phyloP scores from a whole-genome alignment of 768 basidiomycete genomes.

The Fistulinella prunicolor region DNA sequence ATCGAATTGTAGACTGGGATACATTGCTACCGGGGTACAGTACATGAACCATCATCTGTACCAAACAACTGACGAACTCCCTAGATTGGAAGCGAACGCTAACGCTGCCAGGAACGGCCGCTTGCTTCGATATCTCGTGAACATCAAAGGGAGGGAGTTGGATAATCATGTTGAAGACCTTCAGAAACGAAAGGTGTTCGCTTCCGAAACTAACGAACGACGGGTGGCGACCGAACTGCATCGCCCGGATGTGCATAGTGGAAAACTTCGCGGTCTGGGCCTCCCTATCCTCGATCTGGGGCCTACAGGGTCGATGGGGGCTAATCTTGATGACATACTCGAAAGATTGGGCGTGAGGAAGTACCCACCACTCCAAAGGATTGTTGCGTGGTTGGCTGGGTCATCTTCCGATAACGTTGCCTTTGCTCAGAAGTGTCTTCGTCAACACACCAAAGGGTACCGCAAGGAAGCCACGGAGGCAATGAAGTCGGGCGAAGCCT shows the following conservation, averaged over 20 bases:
- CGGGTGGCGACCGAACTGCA: background rate
- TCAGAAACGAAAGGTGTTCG: background rate
- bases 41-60: background rate
- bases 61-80: background rate
- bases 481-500: background rate
- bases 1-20: background rate
- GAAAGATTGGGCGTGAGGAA: background rate
- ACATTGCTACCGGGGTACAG: background rate
- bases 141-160: background rate
- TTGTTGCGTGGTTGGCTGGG: background rate
- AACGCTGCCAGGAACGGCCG: background rate
- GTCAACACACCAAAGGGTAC: background rate
- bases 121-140: background rate
- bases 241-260: background rate
- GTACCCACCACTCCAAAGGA: background rate
- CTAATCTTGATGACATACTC: background rate
- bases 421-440: background rate
- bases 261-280: background rate
- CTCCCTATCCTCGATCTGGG: background rate
- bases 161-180: background rate
- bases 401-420: background rate
- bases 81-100: background rate
- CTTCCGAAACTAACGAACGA: background rate
- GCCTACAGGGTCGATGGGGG: background rate
- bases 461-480: background rate